Evolutionary conservation across 1,284 basidiomycete species (phyloP), one percentile per base, ranked within the genome.

Genomic region (Pisolithus thermaeus): DNA sequence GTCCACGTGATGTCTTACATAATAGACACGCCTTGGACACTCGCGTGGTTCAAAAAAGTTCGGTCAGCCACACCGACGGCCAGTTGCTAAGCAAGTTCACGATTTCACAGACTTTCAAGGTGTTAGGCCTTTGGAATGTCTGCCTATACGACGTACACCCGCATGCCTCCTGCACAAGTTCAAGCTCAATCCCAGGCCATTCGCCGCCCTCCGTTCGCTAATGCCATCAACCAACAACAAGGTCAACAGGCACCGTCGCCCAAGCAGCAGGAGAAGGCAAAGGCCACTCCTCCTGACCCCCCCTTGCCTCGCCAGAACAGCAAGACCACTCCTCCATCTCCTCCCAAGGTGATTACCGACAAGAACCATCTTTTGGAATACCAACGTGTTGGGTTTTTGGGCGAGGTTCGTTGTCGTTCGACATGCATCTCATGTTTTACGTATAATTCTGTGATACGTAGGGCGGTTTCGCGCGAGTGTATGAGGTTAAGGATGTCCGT

Each of bases 381-480:
- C 59, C 73, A 77, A 32, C 77, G 90, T 45, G 79, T 91, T 20
- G 88, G 87, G 20, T 89, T 94, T 65, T 71, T 95, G 43, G 92
- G 92, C 61, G 92, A 95, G 81, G 90, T 92, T 16, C 14, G 52
- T 57, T 20, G 30, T 14, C 28, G 20, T 45, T 16, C 50, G 12
- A 39, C 27, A 18, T 28, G 16, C n/a, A 38, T 41, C 49, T 11
- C 49, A 28, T 49, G 46, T 23, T 8, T 39, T 11, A 32, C 35
- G 63, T 38, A 59, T 39, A 20, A 32, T n/a, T 3, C 47, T 9
- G n/a, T n/a, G 54, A 35, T 50, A 16, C 22, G 18, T 6, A 93
- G 90, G 92, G 92, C 59, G 92, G 92, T 1, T 95, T 95, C 65
- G 92, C 92, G 5, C 80, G 92, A 47, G 92, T 95, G 5, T 95